Evolutionary conservation across 2,329 filamentous ascomycete genomes (phyloP), one percentile per base, ranked within the genome.

Genomic region (Monosporascus sp.): DNA sequence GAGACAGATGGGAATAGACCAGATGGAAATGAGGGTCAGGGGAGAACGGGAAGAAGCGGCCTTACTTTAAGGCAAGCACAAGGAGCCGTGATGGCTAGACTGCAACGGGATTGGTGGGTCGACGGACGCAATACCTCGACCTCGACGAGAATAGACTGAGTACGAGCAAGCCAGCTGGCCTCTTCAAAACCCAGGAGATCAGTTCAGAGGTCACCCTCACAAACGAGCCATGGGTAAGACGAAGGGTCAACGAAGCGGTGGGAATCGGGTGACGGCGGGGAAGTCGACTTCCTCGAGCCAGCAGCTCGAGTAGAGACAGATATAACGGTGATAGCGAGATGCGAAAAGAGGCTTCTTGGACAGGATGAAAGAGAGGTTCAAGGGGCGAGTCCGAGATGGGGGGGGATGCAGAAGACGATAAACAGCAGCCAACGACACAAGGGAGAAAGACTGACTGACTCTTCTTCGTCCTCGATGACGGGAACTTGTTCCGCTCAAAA

Each of bases 41-140:
- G 22, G 7, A 26, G 11, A n/a, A 24, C 7, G n/a, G 22, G 24
- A 18, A 31, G 24, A 37, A 50, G 43, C 41, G 47, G 47, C 44
- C 48, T 51, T 54, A 52, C 52, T 45, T 49, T 57, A 58, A 58
- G 50, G 41, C 41, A 37, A 53, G 37, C 48, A 51, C 51, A 48
- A 57, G 51, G 17, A 44, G 22, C 17, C 31, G 17, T 24, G 7
- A 24, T 18, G 22, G 24, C 3, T n/a, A 46, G 24, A 17, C 11
- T 35, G 31, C 31, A 14, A 51, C 38, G 24, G 53, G 24, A 31
- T 31, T 51, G 24, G 11, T 46, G 26, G 22, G 22, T 9, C 5
- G 24, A 14, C 26, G 43, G 11, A 18, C 22, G 11, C 43, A 24
- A 17, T 46, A 24, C 43, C 43, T 46, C 43, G 43, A 46, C 43